Evolutionary conservation across 371 early-diverging fungal species (phyloP), one percentile per base, ranked within the genome.

Genomic region (Syncephalastrum racemosum): DNA sequence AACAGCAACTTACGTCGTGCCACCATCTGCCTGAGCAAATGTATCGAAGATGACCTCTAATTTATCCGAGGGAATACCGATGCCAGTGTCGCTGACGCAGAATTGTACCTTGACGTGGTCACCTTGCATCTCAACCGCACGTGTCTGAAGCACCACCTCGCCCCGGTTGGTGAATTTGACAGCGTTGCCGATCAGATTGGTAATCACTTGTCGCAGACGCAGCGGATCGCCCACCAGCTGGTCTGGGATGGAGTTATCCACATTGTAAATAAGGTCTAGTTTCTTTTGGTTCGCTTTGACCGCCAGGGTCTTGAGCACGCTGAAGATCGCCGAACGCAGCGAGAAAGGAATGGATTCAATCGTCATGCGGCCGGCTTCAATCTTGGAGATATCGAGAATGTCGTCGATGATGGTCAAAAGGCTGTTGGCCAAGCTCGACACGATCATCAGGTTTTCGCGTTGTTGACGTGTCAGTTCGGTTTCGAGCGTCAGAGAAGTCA

Each of bases 161-260:
- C 90, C 92, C 47, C 81, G 74, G 8, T 78, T 81, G 10, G 90
- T 90, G 41, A 91, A 90, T 68, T 90, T 90, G 58, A 92, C 80
- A 18, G 92, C 89, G 64, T 92, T 89, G 56, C 87, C 87, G 10
- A 87, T 83, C 23, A 91, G 66, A 50, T 91, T 88, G 6, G 85
- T 89, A 51, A 91, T 79, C 36, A 91, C 81, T 64, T 91, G 91
- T 19, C 82, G 76, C 42, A 89, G 62, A 15, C 92, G 75, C 36
- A 81, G 66, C 22, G 86, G 87, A 66, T 92, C 92, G 46, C 87
- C 86, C 7, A 89, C 65, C 10, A 87, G 58, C 48, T 78, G 77
- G 53, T 83, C 83, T 0, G 85, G 86, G 41, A 86, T 79, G n/a
- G 71, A 62, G 15, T 76, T 68, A 40, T 86, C 81, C 40, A 84